These are phyloP conservation scores for Hypoxylon sp. DNA, from an alignment of 2,329 filamentous ascomycete genomes.

Conservation along the genomic window DNA sequence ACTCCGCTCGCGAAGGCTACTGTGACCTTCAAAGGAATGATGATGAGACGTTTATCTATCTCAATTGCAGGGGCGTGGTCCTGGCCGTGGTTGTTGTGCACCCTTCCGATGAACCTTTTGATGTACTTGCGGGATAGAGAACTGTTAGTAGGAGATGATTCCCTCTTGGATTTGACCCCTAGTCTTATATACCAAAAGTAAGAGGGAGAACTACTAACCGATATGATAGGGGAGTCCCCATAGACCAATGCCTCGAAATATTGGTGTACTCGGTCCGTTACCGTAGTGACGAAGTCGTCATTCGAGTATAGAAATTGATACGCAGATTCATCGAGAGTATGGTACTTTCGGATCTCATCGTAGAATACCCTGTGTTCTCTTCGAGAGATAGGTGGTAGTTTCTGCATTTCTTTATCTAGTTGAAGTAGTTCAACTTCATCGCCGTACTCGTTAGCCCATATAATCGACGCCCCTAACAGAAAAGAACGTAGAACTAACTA, in stretches of 20 bases:
- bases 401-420: slow-evolving; percentile 24
- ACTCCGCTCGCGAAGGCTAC: slow-evolving; percentile 16
- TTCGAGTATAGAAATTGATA: slow-evolving; percentile 16
- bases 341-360: not conserved
- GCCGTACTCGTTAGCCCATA: slow-evolving; percentile 16
- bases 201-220: slow-evolving; percentile 5
- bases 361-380: slow-evolving; percentile 19
- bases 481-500: slow-evolving; percentile 9
- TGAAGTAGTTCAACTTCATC: slow-evolving; percentile 21
- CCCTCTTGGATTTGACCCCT: not conserved
- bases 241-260: slow-evolving; percentile 28
- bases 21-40: slow-evolving; percentile 2
- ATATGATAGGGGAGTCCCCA: not conserved
- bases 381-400: slow-evolving; percentile 21
- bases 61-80: slow-evolving; percentile 13
- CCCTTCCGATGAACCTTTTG: slow-evolving; percentile 22
- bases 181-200: not conserved
- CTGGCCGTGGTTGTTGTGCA: not conserved
- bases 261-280: slow-evolving; percentile 17
- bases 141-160: not conserved
- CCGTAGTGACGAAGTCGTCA: slow-evolving; percentile 25
- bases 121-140: slow-evolving; percentile 8
- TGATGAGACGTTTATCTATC: slow-evolving; percentile 6
- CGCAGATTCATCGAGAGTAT: slow-evolving; percentile 3
- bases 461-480: not conserved